Conservation (phyloP, 352 stramenopile genomes). For the Phytophthora citricola region DNA sequence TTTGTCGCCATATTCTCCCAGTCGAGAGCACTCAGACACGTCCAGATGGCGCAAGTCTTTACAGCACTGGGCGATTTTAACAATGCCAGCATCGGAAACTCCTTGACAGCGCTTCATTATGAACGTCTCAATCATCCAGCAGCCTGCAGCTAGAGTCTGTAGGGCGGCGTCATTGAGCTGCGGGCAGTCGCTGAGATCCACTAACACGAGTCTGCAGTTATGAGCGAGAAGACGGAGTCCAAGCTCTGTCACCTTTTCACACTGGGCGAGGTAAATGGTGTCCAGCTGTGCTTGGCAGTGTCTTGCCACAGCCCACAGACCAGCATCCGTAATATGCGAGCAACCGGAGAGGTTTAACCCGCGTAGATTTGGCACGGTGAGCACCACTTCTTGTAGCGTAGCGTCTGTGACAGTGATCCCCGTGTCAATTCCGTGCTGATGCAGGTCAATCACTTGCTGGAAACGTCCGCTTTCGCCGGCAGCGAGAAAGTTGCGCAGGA, state of each 20-base stretch:
- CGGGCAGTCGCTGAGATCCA: conserved; percentile 89
- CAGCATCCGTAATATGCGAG: conserved; percentile 87
- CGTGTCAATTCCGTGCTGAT: conserved; percentile 87
- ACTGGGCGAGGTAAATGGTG: conserved; percentile 84
- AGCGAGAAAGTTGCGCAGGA: conserved; percentile 92
- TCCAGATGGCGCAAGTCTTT: conserved; percentile 82
- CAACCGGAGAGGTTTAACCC: conserved; percentile 73
- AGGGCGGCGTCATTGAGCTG: conserved; percentile 87
- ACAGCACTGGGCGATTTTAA: conserved; percentile 90
- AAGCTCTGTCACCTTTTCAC: conserved; percentile 85
- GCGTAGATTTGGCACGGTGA: conserved; percentile 68
- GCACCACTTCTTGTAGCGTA: conserved; percentile 91
- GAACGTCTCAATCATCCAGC: conserved; percentile 85
- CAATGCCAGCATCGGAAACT: conserved; percentile 86
- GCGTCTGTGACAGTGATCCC: conserved; percentile 90
- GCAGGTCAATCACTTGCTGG: conserved; percentile 81
- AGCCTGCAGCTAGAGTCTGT: conserved; percentile 87
- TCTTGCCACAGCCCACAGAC: conserved; percentile 86
- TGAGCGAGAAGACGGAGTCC: conserved; percentile 90
- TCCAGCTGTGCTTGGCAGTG: conserved; percentile 67
- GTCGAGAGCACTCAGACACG: conserved; percentile 83
- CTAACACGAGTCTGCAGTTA: conserved; percentile 77
- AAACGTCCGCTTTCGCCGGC: conserved; percentile 76
- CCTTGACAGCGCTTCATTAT: conserved; percentile 82
- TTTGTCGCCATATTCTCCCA: conserved; percentile 94